phyloP scores from a whole-genome alignment of 2,329 filamentous ascomycete species.

The Hypoxylon sp. region DNA sequence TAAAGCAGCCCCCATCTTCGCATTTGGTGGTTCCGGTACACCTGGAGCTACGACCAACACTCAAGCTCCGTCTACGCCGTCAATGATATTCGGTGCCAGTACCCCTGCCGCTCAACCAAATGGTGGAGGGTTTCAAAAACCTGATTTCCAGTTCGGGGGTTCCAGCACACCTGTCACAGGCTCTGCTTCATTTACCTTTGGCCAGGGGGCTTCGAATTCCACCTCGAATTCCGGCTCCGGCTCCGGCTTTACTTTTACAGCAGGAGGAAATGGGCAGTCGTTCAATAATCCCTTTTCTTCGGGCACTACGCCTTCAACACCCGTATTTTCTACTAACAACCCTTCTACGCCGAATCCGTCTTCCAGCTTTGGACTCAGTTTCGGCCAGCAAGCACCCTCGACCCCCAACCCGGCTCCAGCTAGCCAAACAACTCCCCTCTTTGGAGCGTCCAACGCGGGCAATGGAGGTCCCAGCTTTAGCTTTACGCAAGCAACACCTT shows the following conservation, averaged over 20 bases:
- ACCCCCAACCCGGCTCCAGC: conserved; percentile 38
- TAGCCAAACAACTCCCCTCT: conserved; percentile 36
- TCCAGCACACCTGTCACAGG: conserved; percentile 23
- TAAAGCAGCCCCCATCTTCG: conserved; percentile 34
- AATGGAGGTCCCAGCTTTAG: conserved; percentile 48
- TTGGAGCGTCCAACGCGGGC: conserved; percentile 41
- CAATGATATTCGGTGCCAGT: conserved; percentile 36
- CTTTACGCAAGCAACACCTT: conserved; percentile 49
- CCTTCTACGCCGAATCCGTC: conserved; percentile 38
- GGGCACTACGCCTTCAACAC: conserved; percentile 26
- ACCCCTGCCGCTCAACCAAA: conserved; percentile 21
- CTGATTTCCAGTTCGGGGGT: conserved; percentile 44
- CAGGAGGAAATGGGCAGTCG: conserved; percentile 45
- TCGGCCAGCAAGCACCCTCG: conserved; percentile 41
- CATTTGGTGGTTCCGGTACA: conserved; percentile 28
- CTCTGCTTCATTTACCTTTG: conserved; percentile 40
- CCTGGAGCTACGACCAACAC: conserved; percentile 13
- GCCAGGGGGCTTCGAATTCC: conserved; percentile 34
- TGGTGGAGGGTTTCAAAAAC: conserved; percentile 23
- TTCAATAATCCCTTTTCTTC: conserved; percentile 47
- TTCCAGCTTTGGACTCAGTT: conserved; percentile 41
- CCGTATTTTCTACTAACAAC: too few species aligned
- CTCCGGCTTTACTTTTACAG: conserved; percentile 51
- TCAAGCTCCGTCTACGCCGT: conserved; percentile 18
- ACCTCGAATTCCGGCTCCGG: conserved; percentile 23